Evolutionary conservation across 169 alveolate species (phyloP), one percentile per base, ranked within the genome.

Genomic region (Plasmodium malariae): DNA sequence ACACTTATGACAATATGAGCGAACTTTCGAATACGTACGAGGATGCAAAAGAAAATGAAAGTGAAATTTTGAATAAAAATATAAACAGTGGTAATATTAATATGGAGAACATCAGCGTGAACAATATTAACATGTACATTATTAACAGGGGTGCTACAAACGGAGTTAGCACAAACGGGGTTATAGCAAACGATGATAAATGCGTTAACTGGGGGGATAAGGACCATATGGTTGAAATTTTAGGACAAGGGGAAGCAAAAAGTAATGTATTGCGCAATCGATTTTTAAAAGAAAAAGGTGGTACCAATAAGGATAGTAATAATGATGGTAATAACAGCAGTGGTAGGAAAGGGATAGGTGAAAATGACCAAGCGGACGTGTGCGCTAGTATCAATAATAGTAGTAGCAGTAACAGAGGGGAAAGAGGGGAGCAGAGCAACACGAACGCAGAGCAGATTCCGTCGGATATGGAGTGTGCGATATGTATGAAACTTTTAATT

Each of bases 401-500:
- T 37, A 17, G 36, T 43, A 45, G 40, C 1, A 5, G 24, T 17
- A 24, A 17, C 6, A 37, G 19, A 14, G 28, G 11, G 7, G 45
- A 28, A 28, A 24, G 19, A 11, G 5, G 0, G 5, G 45, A 62
- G 7, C 11, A n/a, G 12, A 37, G 40, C 11, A 59, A 60, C 14
- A 37, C 37, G 3, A 43, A 74, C 24, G 40, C 19, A 19, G 73
- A 74, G 40, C 26, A 54, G 36, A 76, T 76, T 32, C 65, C 89
- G 1, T 76, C 89, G 0, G 89, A 76, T 19, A 57, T 76, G 14
- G 89, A 76, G 12, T 76, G 89, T 12, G 89, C 74, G 19, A 92
- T 94, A 28, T 94, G 96, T 51, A 89, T 94, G 93, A 94, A 94
- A 87, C 71, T 94, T 21, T 78, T 94, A 26, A 88, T 71, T 17